Percentiles rank a stretch among this genome's conserved stretches.
These are phyloP conservation scores for Lithohypha guttulata DNA, from an alignment of 2,329 filamentous ascomycete genomes.

Conservation along the genomic window DNA sequence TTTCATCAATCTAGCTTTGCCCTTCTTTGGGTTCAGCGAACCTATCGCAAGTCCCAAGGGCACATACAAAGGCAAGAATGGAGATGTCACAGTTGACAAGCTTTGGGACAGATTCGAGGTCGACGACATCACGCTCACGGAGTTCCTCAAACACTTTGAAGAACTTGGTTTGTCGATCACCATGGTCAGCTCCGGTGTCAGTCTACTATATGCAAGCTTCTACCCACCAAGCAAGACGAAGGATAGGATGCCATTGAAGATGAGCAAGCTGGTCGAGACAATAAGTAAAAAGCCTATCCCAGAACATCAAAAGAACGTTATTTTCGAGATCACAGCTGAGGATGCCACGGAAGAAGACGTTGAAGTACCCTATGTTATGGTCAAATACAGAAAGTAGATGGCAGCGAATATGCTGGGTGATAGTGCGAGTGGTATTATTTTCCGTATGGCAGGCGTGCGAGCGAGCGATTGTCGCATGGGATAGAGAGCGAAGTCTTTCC, in stretches of 20 bases:
- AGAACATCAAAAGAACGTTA: slow-evolving; percentile 84
- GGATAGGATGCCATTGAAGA: slow-evolving; percentile 70
- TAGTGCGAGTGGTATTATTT: too few relatives aligned
- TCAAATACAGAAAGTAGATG: slow-evolving; percentile 46
- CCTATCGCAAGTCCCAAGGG: slow-evolving; percentile 91
- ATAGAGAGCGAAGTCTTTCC: too few relatives aligned
- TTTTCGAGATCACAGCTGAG: slow-evolving; percentile 91
- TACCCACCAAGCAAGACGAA: slow-evolving; percentile 73
- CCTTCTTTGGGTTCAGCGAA: slow-evolving; percentile 97
- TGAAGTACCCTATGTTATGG: slow-evolving; percentile 92
- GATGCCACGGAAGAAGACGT: slow-evolving; percentile 85
- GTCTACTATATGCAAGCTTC: slow-evolving; percentile 86
- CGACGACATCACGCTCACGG: slow-evolving; percentile 68
- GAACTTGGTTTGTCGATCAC: slow-evolving; percentile 69
- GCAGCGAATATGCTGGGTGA: too few relatives aligned
- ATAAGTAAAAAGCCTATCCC: slow-evolving; percentile 90
- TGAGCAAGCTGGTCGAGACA: slow-evolving; percentile 76
- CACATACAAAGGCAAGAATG: slow-evolving; percentile 68
- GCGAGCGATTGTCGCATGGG: too few relatives aligned
- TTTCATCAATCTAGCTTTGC: slow-evolving; percentile 89
- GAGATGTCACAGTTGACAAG: slow-evolving; percentile 79
- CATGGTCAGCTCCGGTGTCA: slow-evolving; percentile 97
- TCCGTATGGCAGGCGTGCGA: too few relatives aligned
- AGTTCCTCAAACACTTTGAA: slow-evolving; percentile 75
- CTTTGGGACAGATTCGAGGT: slow-evolving; percentile 94